A percentile compares a stretch with the other conserved stretches of the same genome.
Evolutionary conservation across 371 early-diverging fungal genomes (phyloP).

Genomic region (Mortierella sp.): DNA sequence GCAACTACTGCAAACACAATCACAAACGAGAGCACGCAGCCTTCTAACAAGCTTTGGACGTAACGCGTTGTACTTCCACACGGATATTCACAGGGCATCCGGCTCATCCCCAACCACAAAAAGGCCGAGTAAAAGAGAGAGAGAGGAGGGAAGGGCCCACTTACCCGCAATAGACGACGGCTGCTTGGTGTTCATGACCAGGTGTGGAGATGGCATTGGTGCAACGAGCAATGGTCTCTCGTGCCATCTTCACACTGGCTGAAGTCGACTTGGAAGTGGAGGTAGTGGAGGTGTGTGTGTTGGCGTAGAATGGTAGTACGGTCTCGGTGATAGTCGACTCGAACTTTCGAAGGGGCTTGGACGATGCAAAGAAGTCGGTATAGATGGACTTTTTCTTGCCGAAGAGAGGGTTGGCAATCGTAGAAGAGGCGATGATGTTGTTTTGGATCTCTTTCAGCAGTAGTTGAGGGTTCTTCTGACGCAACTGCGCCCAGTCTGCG

Average conservation of each 20-base stretch:
- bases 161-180: conserved; percentile 41
- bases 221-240: conserved; percentile 34
- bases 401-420: conserved; percentile 24
- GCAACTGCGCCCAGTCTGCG: conserved; percentile 16
- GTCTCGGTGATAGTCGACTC: conserved; percentile 25
- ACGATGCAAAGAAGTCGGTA: conserved; percentile 43
- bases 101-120: too few species aligned
- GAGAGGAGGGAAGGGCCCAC: neutral
- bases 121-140: neutral
- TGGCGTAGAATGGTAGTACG: conserved; percentile 39
- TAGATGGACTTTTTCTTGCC: conserved; percentile 42
- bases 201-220: conserved; percentile 27
- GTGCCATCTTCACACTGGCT: conserved; percentile 18
- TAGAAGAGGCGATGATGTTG: conserved; percentile 28
- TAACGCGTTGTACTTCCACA: neutral
- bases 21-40: neutral
- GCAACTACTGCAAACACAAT: too few species aligned
- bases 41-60: too few species aligned
- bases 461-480: conserved; percentile 5
- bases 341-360: conserved; percentile 26
- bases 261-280: conserved; percentile 34
- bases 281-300: conserved; percentile 47
- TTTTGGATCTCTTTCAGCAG: conserved; percentile 19
- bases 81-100: too few species aligned
- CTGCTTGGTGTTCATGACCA: conserved; percentile 37